Conservation (phyloP, 306 rosid species). For the Quercus aquifolioides region DNA sequence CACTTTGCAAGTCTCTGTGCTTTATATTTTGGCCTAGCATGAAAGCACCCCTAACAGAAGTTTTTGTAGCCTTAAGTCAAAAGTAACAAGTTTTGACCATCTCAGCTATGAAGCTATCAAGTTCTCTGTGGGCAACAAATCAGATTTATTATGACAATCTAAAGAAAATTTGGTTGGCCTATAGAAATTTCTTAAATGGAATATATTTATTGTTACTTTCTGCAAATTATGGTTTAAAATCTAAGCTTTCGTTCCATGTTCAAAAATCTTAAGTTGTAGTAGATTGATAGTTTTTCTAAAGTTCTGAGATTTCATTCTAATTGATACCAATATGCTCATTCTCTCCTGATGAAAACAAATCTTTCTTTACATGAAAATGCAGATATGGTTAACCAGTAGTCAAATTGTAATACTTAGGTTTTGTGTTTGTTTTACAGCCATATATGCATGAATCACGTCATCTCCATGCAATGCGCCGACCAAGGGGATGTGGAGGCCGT, state of each 20-base stretch:
- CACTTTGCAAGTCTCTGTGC: not conserved
- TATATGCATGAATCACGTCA: conserved; percentile 98
- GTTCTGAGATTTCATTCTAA: not conserved
- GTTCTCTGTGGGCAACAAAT: not conserved
- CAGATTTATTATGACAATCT: not conserved
- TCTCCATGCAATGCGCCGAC: conserved; percentile 90
- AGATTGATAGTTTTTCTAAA: not conserved
- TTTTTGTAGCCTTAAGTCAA: not conserved
- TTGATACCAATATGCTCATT: conserved; percentile 1
- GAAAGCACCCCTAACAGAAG: not conserved
- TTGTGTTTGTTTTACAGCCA: conserved; percentile 52
- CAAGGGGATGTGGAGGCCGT: conserved; percentile 93
- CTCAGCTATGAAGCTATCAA: not conserved
- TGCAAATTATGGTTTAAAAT: not conserved
- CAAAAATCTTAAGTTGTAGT: not conserved
- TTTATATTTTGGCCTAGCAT: not conserved
- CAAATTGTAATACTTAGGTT: conserved; percentile 9
- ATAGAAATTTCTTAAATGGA: not conserved
- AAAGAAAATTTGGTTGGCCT: not conserved
- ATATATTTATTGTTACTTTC: not conserved
- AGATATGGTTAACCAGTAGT: not conserved
- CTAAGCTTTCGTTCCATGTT: not conserved
- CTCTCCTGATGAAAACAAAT: not conserved
- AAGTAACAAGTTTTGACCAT: not conserved
- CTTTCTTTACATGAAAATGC: not conserved